Percentiles rank a stretch among this genome's conserved stretches.
These are phyloP conservation scores for grape (Vitis vinifera) DNA, from an alignment of 164 flowering plant genomes.

Conservation along the genomic window DNA sequence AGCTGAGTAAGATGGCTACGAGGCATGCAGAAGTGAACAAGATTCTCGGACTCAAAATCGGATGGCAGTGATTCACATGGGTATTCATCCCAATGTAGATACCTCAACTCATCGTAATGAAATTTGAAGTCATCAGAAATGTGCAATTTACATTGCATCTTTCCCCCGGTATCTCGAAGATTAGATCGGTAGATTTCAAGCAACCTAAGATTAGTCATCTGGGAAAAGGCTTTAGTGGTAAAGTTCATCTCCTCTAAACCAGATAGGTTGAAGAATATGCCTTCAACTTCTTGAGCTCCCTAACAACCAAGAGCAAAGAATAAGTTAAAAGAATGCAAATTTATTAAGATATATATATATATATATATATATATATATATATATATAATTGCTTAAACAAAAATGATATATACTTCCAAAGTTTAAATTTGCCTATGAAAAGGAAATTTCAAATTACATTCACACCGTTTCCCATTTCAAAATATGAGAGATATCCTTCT, in stretches of 20 bases:
- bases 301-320: too few relatives aligned
- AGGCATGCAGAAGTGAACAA: too few relatives aligned
- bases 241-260: background rate
- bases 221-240: background rate
- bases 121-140: background rate
- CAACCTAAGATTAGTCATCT: background rate
- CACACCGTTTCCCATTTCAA: background rate
- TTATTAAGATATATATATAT: too few relatives aligned
- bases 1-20: background rate
- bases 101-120: constrained; percentile 4
- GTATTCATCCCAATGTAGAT: background rate
- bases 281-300: background rate
- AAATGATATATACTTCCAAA: too few relatives aligned
- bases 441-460: too few relatives aligned
- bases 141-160: background rate
- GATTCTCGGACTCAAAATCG: too few relatives aligned
- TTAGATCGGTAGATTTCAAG: too few relatives aligned
- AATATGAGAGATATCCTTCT: constrained; percentile 2
- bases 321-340: too few relatives aligned
- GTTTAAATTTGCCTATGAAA: too few relatives aligned
- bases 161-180: too few relatives aligned
- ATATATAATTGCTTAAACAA: too few relatives aligned
- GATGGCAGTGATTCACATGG: background rate
- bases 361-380: too few relatives aligned
- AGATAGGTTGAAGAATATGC: background rate